Evolutionary conservation across 169 alveolate genomes (phyloP).

Genomic region (Babesia ovis): DNA sequence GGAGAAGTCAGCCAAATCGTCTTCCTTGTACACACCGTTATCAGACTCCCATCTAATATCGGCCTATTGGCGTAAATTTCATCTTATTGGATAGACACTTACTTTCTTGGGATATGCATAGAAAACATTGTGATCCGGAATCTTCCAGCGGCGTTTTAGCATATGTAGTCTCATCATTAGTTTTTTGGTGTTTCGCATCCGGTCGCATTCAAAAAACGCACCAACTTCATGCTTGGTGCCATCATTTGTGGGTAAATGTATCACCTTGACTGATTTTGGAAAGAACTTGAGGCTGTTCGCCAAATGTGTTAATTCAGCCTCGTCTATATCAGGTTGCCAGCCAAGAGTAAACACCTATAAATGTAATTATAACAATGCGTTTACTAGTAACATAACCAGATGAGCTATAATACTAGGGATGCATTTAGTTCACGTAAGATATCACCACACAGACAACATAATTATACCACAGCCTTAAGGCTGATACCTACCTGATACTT

Average conservation of each 20-base stretch:
- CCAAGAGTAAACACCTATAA: conserved; percentile 76
- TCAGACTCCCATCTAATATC: conserved; percentile 77
- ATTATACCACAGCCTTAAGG: neutral
- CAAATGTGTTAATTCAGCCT: conserved; percentile 71
- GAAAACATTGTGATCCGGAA: conserved; percentile 68
- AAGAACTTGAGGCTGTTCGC: conserved; percentile 73
- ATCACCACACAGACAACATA: neutral
- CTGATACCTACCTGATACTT: conserved; percentile 55
- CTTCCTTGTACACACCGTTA: conserved; percentile 68
- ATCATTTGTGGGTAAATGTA: conserved; percentile 39
- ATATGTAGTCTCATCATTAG: conserved; percentile 73
- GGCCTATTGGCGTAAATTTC: conserved; percentile 63
- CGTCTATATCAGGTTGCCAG: conserved; percentile 77
- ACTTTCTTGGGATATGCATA: conserved; percentile 79
- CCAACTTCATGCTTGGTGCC: conserved; percentile 65
- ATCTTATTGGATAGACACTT: conserved; percentile 1
- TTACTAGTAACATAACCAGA: conserved; percentile 18
- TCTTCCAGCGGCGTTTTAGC: conserved; percentile 79
- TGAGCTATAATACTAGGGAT: neutral
- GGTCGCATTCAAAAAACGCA: conserved; percentile 76
- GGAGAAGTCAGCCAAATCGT: conserved; percentile 70
- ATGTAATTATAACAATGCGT: neutral
- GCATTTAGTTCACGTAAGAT: neutral
- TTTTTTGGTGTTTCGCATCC: conserved; percentile 79
- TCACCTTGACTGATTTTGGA: conserved; percentile 71